phyloP scores from a whole-genome alignment of 2,329 filamentous ascomycete species.

The Pochonia chlamydosporia region DNA sequence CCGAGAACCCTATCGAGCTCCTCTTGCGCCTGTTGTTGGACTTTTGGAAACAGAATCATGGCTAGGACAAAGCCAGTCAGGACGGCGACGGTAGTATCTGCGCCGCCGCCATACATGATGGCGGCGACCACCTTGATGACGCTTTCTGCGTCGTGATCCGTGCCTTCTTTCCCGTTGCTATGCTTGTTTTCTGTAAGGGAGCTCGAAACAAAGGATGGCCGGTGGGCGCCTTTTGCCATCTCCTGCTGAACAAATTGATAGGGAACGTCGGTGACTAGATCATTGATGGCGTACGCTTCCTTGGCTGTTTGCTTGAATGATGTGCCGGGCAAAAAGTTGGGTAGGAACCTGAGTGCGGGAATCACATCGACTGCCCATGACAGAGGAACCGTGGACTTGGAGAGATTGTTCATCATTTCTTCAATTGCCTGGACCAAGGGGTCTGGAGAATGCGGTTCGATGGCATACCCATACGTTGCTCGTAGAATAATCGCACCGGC shows the following conservation, averaged over 20 bases:
- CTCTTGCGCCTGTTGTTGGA: slow-evolving; percentile 32
- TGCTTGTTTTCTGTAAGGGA: slow-evolving; percentile 1
- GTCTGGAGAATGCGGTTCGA: slow-evolving; percentile 22
- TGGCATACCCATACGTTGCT: slow-evolving; percentile 22
- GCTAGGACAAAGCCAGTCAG: slow-evolving; percentile 34
- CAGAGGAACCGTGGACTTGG: slow-evolving; percentile 20
- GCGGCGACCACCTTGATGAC: slow-evolving; percentile 1
- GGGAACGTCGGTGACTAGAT: slow-evolving; percentile 16
- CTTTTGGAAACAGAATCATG: slow-evolving; percentile 34
- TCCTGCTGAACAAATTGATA: slow-evolving; percentile 23
- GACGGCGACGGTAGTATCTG: not conserved
- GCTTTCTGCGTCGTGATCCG: not conserved
- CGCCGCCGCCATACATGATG: slow-evolving; percentile 10
- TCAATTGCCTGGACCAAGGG: slow-evolving; percentile 23
- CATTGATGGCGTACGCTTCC: slow-evolving; percentile 17
- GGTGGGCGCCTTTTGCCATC: slow-evolving; percentile 13
- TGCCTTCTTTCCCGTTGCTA: not conserved
- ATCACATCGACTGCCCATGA: slow-evolving; percentile 26
- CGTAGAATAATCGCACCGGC: not conserved
- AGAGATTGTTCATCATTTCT: slow-evolving; percentile 23
- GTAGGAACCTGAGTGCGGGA: slow-evolving; percentile 22
- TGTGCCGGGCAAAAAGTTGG: slow-evolving; percentile 22
- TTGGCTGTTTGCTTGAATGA: slow-evolving; percentile 23
- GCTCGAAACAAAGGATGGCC: slow-evolving; percentile 20
- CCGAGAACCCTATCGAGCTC: slow-evolving; percentile 39